Base-by-base conservation (phyloP, 2,329 filamentous ascomycete genomes). In the Ustulina deusta region DNA sequence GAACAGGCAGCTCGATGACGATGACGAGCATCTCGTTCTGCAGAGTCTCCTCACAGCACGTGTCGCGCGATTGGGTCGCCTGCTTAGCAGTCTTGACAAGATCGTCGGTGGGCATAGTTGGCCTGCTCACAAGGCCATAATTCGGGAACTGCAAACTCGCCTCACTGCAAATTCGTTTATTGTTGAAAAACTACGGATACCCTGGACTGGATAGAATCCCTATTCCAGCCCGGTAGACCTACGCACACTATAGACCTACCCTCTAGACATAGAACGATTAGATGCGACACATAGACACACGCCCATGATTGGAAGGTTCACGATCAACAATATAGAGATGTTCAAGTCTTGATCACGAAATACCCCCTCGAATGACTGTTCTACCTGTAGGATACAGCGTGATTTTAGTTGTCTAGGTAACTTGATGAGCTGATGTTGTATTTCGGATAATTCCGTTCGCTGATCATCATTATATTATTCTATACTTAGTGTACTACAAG, bases 41-140 rank as follows among this genome's bases (percentile, higher is more conserved):
- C 67, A 71, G 57, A 71, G 69, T 15, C 64, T 71, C 13, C 64
- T 71, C 11, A 65, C 67, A 9, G 67, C 69, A 49, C 67, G 69
- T 48, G 67, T 70, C 49, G 65, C 69, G 13, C 60, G 68, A 38
- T 40, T 71, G 34, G 64, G 65, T 13, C 67, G 67, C 3, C 48
- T 71, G 42, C 51, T 71, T 3, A 56, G 46, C 46, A 63, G 48
- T 5, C 65, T 71, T 1, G 67, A 70, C 25, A 70, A 61, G 40
- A 29, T 71, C 11, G 68, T 71, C 54, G 29, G 59, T 10, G 69
- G 64, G 59, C 67, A 69, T 13, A 61, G 49, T 13, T 71, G 69
- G 69, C 54, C 64, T 2, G 69, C 65, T 17, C 69, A 71, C 56
- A 68, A 68, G 44, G 68, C 67, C 7, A 49, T 70, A 22, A 65